Evolutionary conservation across 2,329 filamentous ascomycete species (phyloP).

Genomic region (Aspergillus sp.): DNA sequence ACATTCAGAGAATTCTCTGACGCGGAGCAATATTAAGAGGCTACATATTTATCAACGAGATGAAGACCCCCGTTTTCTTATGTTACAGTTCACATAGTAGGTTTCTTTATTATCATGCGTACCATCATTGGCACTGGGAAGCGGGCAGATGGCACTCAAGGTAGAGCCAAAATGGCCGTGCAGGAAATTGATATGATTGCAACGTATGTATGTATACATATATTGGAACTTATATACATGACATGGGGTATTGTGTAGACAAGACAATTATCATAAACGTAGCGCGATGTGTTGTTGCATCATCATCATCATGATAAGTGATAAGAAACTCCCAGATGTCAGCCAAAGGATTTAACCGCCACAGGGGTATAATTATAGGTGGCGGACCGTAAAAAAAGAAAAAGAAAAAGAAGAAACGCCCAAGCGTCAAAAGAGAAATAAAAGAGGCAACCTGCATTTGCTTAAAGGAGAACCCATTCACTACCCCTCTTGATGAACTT

Average conservation of each 20-base stretch:
- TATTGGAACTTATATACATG: not conserved
- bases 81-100: not conserved
- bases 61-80: not conserved
- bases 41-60: not conserved
- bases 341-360: not conserved
- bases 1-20: not conserved
- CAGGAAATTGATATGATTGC: not conserved
- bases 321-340: not conserved
- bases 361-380: not conserved
- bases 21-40: not conserved
- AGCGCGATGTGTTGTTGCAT: not conserved
- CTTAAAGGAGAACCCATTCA: conserved; percentile 77
- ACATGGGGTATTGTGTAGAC: not conserved
- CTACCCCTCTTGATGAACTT: conserved; percentile 96
- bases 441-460: not conserved
- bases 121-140: too few species aligned
- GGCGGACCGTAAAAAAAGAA: not conserved
- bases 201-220: not conserved
- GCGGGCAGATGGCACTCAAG: not conserved
- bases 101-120: not conserved
- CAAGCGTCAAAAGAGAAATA: not conserved
- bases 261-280: not conserved
- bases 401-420: too few species aligned
- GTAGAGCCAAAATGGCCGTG: not conserved
- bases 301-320: not conserved